Conservation (phyloP, 768 basidiomycete genomes). For the Tricholoma bakamatsutake region DNA sequence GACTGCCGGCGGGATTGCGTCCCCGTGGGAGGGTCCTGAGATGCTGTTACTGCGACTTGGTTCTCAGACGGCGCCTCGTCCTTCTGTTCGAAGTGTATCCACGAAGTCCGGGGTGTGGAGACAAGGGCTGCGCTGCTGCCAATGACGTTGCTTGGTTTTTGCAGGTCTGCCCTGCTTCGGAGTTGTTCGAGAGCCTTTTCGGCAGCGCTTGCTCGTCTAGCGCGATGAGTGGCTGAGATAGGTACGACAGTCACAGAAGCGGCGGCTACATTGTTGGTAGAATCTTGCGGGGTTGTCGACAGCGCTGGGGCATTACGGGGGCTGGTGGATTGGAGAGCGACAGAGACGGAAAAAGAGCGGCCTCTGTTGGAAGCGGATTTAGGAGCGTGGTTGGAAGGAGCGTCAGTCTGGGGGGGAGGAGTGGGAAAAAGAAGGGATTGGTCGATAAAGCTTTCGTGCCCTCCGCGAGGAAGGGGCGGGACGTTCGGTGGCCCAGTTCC, state of each 20-base stretch:
- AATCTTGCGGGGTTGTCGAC: slow-evolving; percentile 8
- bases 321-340: slow-evolving; percentile 19
- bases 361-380: slow-evolving; percentile 14
- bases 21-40: slow-evolving; percentile 16
- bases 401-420: slow-evolving; percentile 14
- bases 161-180: slow-evolving; percentile 45
- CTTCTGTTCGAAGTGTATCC: slow-evolving; percentile 37
- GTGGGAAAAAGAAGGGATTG: slow-evolving; percentile 22
- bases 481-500: slow-evolving; percentile 13
- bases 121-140: slow-evolving; percentile 17
- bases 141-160: slow-evolving; percentile 26
- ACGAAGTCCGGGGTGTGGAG: slow-evolving; percentile 38
- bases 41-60: slow-evolving; percentile 7
- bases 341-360: slow-evolving; percentile 20
- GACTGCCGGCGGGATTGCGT: slow-evolving; percentile 36
- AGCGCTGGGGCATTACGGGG: slow-evolving; percentile 13
- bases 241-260: slow-evolving; percentile 12
- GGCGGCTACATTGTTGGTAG: slow-evolving; percentile 5
- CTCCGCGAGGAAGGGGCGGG: slow-evolving; percentile 21
- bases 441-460: slow-evolving; percentile 33
- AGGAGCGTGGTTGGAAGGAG: slow-evolving; percentile 12
- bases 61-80: slow-evolving; percentile 17
- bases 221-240: slow-evolving; percentile 31
- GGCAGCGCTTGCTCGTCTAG: slow-evolving; percentile 57
- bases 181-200: slow-evolving; percentile 66